Percentiles rank a stretch among this genome's conserved stretches.
Conservation (phyloP, 1,284 basidiomycete genomes). For the Malassezia japonica region DNA sequence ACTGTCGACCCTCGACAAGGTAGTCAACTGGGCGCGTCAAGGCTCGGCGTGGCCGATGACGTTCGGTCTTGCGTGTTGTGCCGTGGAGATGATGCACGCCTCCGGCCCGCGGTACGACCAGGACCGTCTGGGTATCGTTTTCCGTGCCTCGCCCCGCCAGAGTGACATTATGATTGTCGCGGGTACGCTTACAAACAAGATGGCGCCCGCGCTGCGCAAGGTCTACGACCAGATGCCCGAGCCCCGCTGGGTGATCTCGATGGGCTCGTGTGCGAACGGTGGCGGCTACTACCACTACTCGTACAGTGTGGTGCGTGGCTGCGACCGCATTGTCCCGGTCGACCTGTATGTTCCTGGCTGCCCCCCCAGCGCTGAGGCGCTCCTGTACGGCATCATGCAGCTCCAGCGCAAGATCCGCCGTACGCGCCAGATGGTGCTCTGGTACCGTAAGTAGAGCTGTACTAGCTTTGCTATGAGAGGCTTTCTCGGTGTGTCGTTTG, state of each 20-base stretch:
- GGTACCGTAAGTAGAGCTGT: conserved; percentile 57
- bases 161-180: conserved; percentile 99
- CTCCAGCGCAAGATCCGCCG: conserved; percentile 94
- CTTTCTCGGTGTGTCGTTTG: no score
- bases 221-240: conserved; percentile 48
- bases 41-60: conserved; percentile 99
- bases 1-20: conserved; percentile 86
- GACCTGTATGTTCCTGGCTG: conserved; percentile 79
- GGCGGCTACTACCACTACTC: conserved; percentile 93
- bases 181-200: conserved; percentile 98
- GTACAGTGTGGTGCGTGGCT: conserved; percentile 97
- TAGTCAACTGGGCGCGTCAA: conserved; percentile 94
- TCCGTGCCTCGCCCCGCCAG: conserved; percentile 95
- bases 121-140: conserved; percentile 91
- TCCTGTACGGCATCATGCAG: conserved; percentile 62
- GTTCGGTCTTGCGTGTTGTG: conserved; percentile 94
- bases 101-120: conserved; percentile 98
- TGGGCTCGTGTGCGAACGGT: conserved; percentile 98
- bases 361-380: conserved; percentile 76
- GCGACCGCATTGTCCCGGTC: conserved; percentile 95
- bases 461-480: background rate
- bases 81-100: conserved; percentile 85
- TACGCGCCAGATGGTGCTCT: conserved; percentile 76
- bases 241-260: conserved; percentile 81
- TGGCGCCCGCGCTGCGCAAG: conserved; percentile 63